Evolutionary conservation across 805 yeast genomes (phyloP).

Genomic region (Vanderwaltozyma yarrowii): DNA sequence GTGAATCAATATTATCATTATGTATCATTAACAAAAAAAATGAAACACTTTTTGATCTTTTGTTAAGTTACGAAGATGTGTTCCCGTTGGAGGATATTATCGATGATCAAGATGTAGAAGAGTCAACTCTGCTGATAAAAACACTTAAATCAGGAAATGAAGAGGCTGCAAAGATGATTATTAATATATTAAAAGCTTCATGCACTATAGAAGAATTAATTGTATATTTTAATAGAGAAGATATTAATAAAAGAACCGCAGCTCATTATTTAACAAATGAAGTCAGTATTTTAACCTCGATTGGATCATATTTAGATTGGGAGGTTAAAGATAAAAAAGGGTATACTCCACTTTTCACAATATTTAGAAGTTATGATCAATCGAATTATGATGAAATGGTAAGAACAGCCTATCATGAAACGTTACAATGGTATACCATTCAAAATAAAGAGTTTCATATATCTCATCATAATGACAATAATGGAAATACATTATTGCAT

Average conservation of each 20-base stretch:
- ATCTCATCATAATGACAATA: slow-evolving; percentile 56
- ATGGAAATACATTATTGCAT: slow-evolving; percentile 73
- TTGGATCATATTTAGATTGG: slow-evolving; percentile 68
- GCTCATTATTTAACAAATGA: slow-evolving; percentile 69
- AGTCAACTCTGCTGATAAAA: slow-evolving; percentile 46
- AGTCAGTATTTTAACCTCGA: slow-evolving; percentile 35
- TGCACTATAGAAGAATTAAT: slow-evolving; percentile 38
- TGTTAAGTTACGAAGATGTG: slow-evolving; percentile 36
- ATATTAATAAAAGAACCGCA: slow-evolving; percentile 45
- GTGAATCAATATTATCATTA: slow-evolving; percentile 62
- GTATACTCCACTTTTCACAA: slow-evolving; percentile 72
- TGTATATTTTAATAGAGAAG: slow-evolving; percentile 40
- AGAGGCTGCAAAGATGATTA: slow-evolving; percentile 38
- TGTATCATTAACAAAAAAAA: slow-evolving; percentile 44
- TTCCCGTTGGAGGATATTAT: slow-evolving; percentile 59
- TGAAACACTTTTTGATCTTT: slow-evolving; percentile 36
- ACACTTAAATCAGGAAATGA: slow-evolving; percentile 49
- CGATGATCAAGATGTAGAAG: slow-evolving; percentile 46
- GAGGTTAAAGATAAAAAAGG: slow-evolving; percentile 47
- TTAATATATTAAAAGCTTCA: slow-evolving; percentile 34
- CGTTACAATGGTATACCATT: slow-evolving; percentile 33
- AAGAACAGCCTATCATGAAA: slow-evolving; percentile 35
- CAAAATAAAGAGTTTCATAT: slow-evolving; percentile 32
- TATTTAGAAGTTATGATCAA: slow-evolving; percentile 76
- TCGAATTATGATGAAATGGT: slow-evolving; percentile 45